Percentiles rank a stretch among this genome's conserved stretches.
These are phyloP conservation scores for Heterobasidion irregulare DNA, from an alignment of 1,284 basidiomycete genomes.

Conservation along the genomic window DNA sequence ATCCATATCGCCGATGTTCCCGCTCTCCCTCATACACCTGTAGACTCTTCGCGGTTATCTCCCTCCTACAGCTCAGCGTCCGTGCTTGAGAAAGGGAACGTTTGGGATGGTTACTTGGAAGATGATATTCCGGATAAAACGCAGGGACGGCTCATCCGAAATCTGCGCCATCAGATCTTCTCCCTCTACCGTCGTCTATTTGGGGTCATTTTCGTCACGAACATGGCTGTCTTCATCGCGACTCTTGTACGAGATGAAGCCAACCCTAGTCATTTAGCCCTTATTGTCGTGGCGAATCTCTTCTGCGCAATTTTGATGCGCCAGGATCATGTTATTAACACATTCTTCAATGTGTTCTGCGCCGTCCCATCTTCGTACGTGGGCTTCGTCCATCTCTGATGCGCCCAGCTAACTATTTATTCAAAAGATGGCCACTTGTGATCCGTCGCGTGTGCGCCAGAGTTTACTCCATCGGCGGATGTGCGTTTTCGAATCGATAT, in stretches of 20 bases:
- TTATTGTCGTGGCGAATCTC: constrained; percentile 43
- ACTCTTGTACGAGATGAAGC: constrained; percentile 28
- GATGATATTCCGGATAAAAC: constrained; percentile 42
- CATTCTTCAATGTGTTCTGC: constrained; percentile 44
- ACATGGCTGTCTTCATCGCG: constrained; percentile 43
- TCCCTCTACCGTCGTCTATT: constrained; percentile 51
- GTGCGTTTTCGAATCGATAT: constrained; percentile 15
- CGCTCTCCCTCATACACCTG: neutral
- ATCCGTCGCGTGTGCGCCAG: constrained; percentile 44
- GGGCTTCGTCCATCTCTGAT: constrained; percentile 12
- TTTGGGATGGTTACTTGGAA: constrained; percentile 45
- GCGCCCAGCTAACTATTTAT: neutral
- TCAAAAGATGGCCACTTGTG: constrained; percentile 39
- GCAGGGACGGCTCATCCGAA: constrained; percentile 36
- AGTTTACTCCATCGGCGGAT: constrained; percentile 50
- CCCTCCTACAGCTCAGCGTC: constrained; percentile 3
- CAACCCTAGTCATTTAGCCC: constrained; percentile 37
- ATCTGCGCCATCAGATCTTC: constrained; percentile 46
- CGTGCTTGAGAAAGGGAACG: constrained; percentile 18
- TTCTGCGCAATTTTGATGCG: constrained; percentile 53
- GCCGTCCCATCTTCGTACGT: constrained; percentile 36
- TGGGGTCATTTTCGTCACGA: constrained; percentile 44
- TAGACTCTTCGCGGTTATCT: neutral
- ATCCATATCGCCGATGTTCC: neutral
- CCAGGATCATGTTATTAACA: constrained; percentile 52